phyloP scores from a whole-genome alignment of 768 basidiomycete species.

The Termitomyces sp. region DNA sequence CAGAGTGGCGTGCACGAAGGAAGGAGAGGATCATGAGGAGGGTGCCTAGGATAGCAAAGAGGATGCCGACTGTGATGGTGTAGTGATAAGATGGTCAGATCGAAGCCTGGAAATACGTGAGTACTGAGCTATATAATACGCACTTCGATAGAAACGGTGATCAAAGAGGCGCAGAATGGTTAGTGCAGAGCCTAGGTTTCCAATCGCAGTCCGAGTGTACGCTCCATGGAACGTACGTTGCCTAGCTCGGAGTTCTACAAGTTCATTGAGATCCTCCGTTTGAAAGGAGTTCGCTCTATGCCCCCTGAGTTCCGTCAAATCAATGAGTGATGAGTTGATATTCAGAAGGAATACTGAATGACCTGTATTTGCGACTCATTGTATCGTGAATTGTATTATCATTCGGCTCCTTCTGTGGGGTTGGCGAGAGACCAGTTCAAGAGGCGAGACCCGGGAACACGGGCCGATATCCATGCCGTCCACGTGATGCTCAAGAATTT shows the following conservation, averaged over 20 bases:
- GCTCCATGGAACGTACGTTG: conserved; percentile 83
- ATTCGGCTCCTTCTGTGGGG: not conserved
- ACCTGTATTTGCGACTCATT: conserved; percentile 14
- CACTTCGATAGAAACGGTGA: conserved; percentile 64
- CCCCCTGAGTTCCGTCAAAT: conserved; percentile 24
- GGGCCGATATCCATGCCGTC: not conserved
- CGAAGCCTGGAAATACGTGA: not conserved
- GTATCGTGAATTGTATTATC: not conserved
- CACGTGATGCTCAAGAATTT: conserved; percentile 10
- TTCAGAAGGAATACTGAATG: not conserved
- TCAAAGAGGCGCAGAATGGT: conserved; percentile 81
- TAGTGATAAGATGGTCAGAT: not conserved
- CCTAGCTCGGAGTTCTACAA: conserved; percentile 72
- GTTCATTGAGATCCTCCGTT: conserved; percentile 49
- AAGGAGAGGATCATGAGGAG: conserved; percentile 55
- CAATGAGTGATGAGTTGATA: not conserved
- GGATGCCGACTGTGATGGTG: conserved; percentile 41
- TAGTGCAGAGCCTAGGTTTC: conserved; percentile 67
- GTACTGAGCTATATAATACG: conserved; percentile 18
- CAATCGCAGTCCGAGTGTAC: conserved; percentile 71
- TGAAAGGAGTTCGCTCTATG: conserved; percentile 47
- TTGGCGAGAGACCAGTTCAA: not conserved
- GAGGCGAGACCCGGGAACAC: not conserved
- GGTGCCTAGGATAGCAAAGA: conserved; percentile 58
- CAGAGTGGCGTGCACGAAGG: conserved; percentile 58